Evolutionary conservation across 192 early-diverging fungal genomes (phyloP).

Genomic region (Backusella parvicylindrica): DNA sequence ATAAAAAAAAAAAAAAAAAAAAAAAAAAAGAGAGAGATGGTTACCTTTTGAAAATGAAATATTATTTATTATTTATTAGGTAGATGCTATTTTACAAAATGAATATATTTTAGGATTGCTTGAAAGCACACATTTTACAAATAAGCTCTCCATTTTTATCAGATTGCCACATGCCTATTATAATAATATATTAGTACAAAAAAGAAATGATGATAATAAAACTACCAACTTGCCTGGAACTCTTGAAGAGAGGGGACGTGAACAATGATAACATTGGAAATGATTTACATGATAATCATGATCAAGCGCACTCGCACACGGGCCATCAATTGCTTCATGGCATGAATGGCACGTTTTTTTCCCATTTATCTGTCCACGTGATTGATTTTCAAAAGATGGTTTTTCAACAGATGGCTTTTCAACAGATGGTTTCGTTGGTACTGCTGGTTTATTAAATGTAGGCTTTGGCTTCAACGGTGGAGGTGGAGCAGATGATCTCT

Average conservation of each 20-base stretch:
- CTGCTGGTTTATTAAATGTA: not conserved
- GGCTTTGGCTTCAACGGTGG: not conserved
- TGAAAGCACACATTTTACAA: slow-evolving; percentile 16
- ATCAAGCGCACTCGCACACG: slow-evolving; percentile 25
- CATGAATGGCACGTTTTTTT: slow-evolving; percentile 20
- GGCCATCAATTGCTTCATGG: slow-evolving; percentile 15
- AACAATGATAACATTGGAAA: slow-evolving; percentile 32
- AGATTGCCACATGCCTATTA: slow-evolving; percentile 17
- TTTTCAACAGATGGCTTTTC: not conserved
- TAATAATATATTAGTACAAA: not conserved
- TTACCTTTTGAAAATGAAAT: not conserved
- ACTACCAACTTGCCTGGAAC: slow-evolving; percentile 31
- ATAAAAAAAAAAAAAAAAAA: not conserved
- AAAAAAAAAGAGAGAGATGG: not conserved
- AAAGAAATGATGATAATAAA: not conserved
- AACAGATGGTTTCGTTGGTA: not conserved
- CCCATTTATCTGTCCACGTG: not conserved
- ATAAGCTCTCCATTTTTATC: slow-evolving; percentile 1
- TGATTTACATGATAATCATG: slow-evolving; percentile 31
- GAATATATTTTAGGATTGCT: not conserved
- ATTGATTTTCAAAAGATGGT: not conserved
- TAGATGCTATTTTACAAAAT: not conserved
- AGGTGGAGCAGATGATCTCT: not conserved
- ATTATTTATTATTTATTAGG: not conserved
- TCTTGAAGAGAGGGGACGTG: slow-evolving; percentile 19